phyloP scores from a whole-genome alignment of 2,329 filamentous ascomycete genomes.

The Phaeomoniella chlamydospora region DNA sequence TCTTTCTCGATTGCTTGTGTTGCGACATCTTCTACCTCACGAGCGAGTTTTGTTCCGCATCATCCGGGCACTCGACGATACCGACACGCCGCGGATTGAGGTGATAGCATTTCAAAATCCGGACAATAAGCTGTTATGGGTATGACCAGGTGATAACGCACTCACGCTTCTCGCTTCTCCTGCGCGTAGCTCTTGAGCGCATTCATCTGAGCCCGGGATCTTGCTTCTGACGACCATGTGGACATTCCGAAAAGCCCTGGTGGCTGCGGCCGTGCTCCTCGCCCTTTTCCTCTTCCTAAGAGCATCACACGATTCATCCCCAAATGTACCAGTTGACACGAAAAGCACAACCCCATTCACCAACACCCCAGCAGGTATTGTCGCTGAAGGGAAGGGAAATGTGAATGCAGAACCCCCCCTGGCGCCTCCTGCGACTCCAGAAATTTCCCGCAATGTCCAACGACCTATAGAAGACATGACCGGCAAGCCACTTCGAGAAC shows the following conservation, averaged over 20 bases:
- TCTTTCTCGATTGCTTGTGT: too few relatives aligned
- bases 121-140: too few relatives aligned
- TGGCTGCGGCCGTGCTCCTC: constrained; percentile 55
- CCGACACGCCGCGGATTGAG: too few relatives aligned
- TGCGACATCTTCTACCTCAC: too few relatives aligned
- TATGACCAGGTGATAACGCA: too few relatives aligned
- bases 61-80: too few relatives aligned
- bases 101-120: too few relatives aligned
- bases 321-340: constrained; percentile 15
- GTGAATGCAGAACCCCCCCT: constrained; percentile 6
- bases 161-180: too few relatives aligned
- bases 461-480: constrained; percentile 56
- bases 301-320: constrained; percentile 38
- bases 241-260: constrained; percentile 60
- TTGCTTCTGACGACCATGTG: constrained; percentile 62
- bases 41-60: too few relatives aligned
- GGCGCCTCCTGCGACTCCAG: constrained; percentile 19
- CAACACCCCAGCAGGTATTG: neutral
- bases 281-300: constrained; percentile 56
- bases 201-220: too few relatives aligned
- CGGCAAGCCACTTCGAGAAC: constrained; percentile 57
- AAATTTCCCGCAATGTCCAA: constrained; percentile 31
- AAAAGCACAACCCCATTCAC: constrained; percentile 5
- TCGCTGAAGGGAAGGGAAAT: neutral
- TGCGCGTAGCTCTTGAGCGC: too few relatives aligned